Conservation (phyloP, 805 yeast genomes). For the Myxozyma melibiosi region DNA sequence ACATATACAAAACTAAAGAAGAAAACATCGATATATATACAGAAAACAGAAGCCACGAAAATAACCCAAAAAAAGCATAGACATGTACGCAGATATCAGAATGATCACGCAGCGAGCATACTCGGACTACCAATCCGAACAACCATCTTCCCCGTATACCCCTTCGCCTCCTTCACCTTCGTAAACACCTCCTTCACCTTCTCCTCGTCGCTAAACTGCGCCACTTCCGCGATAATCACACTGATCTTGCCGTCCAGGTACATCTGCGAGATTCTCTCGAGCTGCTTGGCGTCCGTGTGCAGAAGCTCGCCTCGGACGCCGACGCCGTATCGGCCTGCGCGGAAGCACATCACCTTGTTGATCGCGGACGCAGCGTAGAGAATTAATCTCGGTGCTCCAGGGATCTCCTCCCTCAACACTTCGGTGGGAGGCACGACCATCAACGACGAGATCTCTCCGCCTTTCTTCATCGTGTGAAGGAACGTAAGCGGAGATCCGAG, state of each 20-base stretch:
- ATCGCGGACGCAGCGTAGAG: background rate
- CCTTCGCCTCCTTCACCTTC: conserved; percentile 18
- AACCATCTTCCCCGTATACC: conserved; percentile 32
- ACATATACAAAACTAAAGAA: too few species aligned
- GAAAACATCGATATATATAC: too few species aligned
- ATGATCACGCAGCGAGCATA: background rate
- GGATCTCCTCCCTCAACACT: background rate
- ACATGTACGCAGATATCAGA: too few species aligned
- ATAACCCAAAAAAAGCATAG: too few species aligned
- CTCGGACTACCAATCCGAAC: conserved; percentile 6
- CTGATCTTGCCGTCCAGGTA: conserved; percentile 30
- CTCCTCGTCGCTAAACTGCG: conserved; percentile 8
- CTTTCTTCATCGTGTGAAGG: conserved; percentile 24
- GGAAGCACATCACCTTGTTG: background rate
- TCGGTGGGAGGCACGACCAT: conserved; percentile 17
- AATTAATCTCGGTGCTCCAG: background rate
- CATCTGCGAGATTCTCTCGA: conserved; percentile 14
- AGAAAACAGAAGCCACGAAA: too few species aligned
- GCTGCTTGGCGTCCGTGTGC: conserved; percentile 1
- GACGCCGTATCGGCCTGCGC: conserved; percentile 17
- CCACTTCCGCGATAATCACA: conserved; percentile 27
- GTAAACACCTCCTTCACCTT: conserved; percentile 24
- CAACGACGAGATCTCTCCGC: conserved; percentile 28
- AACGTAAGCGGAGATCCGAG: conserved; percentile 20
- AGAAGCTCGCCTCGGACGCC: conserved; percentile 14